These are phyloP conservation scores for Paraphaeosphaeria minitans DNA, from an alignment of 2,329 filamentous ascomycete species.

Conservation along the genomic window DNA sequence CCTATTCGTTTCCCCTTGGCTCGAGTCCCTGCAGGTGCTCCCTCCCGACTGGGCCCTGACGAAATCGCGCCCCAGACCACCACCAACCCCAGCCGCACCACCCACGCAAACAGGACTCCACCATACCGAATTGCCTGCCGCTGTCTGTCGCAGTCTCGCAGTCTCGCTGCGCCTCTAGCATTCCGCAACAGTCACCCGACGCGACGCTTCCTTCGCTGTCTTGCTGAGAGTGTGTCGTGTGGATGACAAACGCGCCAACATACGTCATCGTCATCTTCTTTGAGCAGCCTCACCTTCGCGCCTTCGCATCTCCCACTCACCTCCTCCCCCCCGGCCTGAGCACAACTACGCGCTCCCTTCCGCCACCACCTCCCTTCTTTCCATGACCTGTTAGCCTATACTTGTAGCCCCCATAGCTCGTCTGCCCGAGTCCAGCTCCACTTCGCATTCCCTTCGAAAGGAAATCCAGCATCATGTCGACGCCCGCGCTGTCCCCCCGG, in stretches of 20 bases:
- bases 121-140: background rate
- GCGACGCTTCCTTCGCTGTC: background rate
- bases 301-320: background rate
- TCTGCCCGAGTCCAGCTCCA: conserved; percentile 19
- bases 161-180: conserved; percentile 4
- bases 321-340: background rate
- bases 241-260: conserved; percentile 11
- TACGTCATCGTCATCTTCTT: conserved; percentile 11
- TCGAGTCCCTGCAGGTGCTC: conserved; percentile 5
- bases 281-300: conserved; percentile 5
- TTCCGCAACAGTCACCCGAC: background rate
- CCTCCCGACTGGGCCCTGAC: conserved; percentile 1
- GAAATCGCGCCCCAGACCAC: conserved; percentile 3
- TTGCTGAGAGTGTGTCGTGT: conserved; percentile 4
- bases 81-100: background rate
- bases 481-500: conserved; percentile 41
- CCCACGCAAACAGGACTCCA: conserved; percentile 1
- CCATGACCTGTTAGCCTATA: conserved; percentile 31
- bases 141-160: too few species aligned
- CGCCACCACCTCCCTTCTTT: conserved; percentile 21
- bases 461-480: conserved; percentile 36
- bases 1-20: background rate
- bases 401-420: conserved; percentile 12
- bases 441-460: conserved; percentile 13
- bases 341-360: background rate